Evolutionary conservation across 1,284 basidiomycete species (phyloP).

Genomic region (Flammula alnicola): DNA sequence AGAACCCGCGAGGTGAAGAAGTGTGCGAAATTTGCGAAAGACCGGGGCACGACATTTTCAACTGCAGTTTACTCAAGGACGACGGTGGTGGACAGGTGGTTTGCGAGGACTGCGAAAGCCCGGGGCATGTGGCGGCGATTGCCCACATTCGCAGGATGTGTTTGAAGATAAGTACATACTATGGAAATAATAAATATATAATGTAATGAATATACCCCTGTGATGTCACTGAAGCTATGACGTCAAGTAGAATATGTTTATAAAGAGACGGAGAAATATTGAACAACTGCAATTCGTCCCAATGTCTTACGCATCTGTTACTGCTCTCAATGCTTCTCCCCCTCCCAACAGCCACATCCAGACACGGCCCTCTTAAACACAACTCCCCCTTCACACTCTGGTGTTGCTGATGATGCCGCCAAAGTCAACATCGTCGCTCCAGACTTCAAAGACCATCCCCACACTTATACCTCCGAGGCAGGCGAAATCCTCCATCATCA

Average conservation of each 20-base stretch:
- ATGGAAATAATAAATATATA: slow-evolving; percentile 14
- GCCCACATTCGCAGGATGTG: slow-evolving; percentile 81
- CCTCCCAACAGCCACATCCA: slow-evolving; percentile 55
- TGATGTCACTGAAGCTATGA: slow-evolving; percentile 24
- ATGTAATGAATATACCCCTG: slow-evolving; percentile 24
- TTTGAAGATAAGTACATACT: slow-evolving; percentile 57
- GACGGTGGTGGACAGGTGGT: slow-evolving; percentile 47
- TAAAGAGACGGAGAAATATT: slow-evolving; percentile 1
- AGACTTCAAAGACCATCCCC: slow-evolving; percentile 53
- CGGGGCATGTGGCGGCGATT: slow-evolving; percentile 73
- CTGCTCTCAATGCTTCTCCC: slow-evolving; percentile 60
- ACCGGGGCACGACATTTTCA: slow-evolving; percentile 83
- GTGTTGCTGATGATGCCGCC: slow-evolving; percentile 49
- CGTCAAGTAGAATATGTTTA: slow-evolving; percentile 10
- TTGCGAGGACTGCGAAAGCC: slow-evolving; percentile 79
- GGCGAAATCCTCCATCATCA: too few relatives aligned
- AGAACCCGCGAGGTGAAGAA: slow-evolving; percentile 26
- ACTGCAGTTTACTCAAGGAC: slow-evolving; percentile 64
- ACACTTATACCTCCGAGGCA: slow-evolving; percentile 37
- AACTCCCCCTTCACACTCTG: slow-evolving; percentile 41
- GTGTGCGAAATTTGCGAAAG: slow-evolving; percentile 86
- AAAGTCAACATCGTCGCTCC: slow-evolving; percentile 60
- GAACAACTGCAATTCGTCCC: slow-evolving; percentile 4
- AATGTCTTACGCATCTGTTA: slow-evolving; percentile 73
- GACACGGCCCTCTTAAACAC: slow-evolving; percentile 68